Percentiles rank a stretch among this genome's conserved stretches.
phyloP scores from a whole-genome alignment of 139 green algal genomes.

The Asterochloris erici region DNA sequence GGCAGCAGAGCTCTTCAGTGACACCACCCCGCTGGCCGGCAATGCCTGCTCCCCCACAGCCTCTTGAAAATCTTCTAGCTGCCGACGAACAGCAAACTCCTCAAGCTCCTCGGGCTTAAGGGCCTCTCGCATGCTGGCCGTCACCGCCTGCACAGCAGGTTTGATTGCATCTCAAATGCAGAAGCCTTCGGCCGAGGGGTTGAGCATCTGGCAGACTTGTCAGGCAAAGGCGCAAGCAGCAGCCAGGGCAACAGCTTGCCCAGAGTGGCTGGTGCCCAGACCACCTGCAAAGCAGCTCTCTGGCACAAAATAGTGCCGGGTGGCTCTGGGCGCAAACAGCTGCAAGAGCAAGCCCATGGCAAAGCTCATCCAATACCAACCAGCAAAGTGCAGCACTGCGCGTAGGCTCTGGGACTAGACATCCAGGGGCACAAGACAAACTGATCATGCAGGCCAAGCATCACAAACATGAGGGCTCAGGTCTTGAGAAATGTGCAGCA shows the following conservation, averaged over 20 bases:
- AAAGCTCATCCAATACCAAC: no score
- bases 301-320: not conserved
- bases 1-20: slow-evolving; percentile 16
- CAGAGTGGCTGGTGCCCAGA: not conserved
- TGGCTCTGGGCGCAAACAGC: not conserved
- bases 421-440: no score
- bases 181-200: not conserved
- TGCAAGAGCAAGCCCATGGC: no score
- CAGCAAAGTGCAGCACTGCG: no score
- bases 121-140: slow-evolving; percentile 42
- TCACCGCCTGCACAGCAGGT: slow-evolving; percentile 27
- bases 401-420: no score
- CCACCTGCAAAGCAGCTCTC: not conserved
- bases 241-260: not conserved
- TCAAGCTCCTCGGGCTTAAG: slow-evolving; percentile 64
- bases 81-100: slow-evolving; percentile 59
- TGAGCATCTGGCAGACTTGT: not conserved
- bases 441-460: no score
- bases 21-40: slow-evolving; percentile 29
- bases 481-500: not conserved
- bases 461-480: no score
- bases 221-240: not conserved
- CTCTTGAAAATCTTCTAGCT: slow-evolving; percentile 50
- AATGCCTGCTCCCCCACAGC: slow-evolving; percentile 6
- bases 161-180: no score